These are phyloP conservation scores for Hypoxylon rubiginosum DNA, from an alignment of 2,329 filamentous ascomycete genomes.

Conservation along the genomic window DNA sequence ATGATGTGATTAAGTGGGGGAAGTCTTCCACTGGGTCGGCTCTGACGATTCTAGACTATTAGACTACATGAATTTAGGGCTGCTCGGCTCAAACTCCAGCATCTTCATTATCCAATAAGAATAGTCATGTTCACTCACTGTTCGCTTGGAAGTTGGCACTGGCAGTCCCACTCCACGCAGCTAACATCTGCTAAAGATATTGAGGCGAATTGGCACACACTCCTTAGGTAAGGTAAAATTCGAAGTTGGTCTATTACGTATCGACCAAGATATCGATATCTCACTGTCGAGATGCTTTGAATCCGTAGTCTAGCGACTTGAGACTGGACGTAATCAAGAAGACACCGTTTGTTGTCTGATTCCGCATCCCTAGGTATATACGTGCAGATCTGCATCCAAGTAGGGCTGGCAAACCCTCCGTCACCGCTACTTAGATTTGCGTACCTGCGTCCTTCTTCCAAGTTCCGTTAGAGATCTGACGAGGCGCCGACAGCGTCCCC, in stretches of 20 bases:
- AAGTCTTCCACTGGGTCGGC: constrained; percentile 19
- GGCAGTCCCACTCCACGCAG: constrained; percentile 9
- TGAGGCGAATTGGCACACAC: constrained; percentile 18
- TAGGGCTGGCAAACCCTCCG: constrained; percentile 16
- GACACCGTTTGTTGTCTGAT: constrained; percentile 16
- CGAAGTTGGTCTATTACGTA: constrained; percentile 31
- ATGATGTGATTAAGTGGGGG: constrained; percentile 43
- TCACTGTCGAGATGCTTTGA: constrained; percentile 1
- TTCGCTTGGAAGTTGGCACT: constrained; percentile 26
- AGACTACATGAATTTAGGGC: background rate
- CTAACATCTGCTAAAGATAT: background rate
- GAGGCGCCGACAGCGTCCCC: constrained; percentile 26
- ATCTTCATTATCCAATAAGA: constrained; percentile 17
- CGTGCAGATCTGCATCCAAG: constrained; percentile 16
- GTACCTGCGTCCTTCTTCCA: constrained; percentile 11
- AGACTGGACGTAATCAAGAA: constrained; percentile 14
- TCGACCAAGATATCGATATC: constrained; percentile 13
- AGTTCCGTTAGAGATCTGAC: constrained; percentile 25
- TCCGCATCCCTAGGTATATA: constrained; percentile 6
- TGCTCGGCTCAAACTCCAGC: constrained; percentile 4
- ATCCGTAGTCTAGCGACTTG: constrained; percentile 5
- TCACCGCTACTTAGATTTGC: constrained; percentile 31
- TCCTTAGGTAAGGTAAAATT: constrained; percentile 14
- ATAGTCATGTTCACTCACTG: constrained; percentile 18
- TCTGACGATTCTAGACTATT: constrained; percentile 29